phyloP scores from a whole-genome alignment of 1,139 yeast genomes.

The Tardiomyces digboiensis region DNA sequence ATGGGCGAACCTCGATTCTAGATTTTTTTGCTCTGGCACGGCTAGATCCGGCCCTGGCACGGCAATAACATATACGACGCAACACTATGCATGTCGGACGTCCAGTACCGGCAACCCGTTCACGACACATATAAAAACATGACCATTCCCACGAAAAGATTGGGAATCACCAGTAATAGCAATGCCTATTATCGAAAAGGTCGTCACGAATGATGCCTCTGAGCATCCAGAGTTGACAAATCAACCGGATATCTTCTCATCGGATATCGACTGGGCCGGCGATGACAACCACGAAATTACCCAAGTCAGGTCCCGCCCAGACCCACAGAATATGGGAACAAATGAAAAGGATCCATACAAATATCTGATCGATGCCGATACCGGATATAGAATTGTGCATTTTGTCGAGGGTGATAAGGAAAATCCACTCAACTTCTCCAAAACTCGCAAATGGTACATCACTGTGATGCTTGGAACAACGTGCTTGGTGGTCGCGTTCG shows the following conservation, averaged over 20 bases:
- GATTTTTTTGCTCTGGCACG: no score
- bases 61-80: no score
- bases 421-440: constrained; percentile 45
- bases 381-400: constrained; percentile 49
- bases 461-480: constrained; percentile 36
- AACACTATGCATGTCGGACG: no score
- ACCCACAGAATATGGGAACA: constrained; percentile 20
- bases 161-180: no score
- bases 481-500: constrained; percentile 78
- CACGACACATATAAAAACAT: no score
- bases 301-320: neutral
- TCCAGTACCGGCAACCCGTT: no score
- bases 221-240: neutral
- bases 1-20: no score
- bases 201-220: neutral
- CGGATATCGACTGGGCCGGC: neutral
- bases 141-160: no score
- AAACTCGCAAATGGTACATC: constrained; percentile 42
- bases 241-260: neutral
- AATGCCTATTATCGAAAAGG: neutral
- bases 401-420: constrained; percentile 45
- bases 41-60: no score
- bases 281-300: neutral
- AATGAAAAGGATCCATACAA: constrained; percentile 48
- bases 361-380: constrained; percentile 47